A percentile compares a stretch with the other conserved stretches of the same genome.
Evolutionary conservation across 2,329 filamentous ascomycete genomes (phyloP).

Genomic region (Arthrobotrys iridis): DNA sequence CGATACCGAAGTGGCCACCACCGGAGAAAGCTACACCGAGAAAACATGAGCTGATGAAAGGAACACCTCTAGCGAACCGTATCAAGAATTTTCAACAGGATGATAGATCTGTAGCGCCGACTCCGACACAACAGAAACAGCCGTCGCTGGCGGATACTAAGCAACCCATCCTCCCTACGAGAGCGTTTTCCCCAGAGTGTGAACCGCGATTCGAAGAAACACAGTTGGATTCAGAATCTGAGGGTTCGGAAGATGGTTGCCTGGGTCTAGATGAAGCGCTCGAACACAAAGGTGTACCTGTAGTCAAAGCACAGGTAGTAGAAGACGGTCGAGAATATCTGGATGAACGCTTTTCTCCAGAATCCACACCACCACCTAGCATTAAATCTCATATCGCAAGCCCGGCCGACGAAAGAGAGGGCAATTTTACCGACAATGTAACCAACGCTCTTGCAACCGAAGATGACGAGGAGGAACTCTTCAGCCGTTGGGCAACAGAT

Average conservation of each 20-base stretch:
- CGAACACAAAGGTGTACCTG: no score
- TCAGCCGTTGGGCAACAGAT: neutral
- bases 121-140: neutral
- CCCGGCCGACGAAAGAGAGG: no score
- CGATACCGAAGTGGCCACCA: neutral
- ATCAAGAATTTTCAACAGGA: neutral
- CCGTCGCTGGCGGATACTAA: neutral
- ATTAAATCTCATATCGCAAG: no score
- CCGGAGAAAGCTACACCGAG: neutral
- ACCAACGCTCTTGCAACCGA: no score
- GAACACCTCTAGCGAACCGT: neutral
- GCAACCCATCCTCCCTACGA: neutral
- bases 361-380: no score
- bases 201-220: no score
- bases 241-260: neutral
- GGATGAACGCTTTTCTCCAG: no score
- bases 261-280: no score
- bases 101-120: neutral
- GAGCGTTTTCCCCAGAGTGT: neutral
- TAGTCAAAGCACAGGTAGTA: no score
- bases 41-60: neutral
- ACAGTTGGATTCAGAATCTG: neutral
- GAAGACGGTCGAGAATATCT: no score
- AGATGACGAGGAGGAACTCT: neutral
- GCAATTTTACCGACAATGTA: no score